These are phyloP conservation scores for Lathyrus sativus DNA, from an alignment of 306 rosid genomes.

Conservation along the genomic window DNA sequence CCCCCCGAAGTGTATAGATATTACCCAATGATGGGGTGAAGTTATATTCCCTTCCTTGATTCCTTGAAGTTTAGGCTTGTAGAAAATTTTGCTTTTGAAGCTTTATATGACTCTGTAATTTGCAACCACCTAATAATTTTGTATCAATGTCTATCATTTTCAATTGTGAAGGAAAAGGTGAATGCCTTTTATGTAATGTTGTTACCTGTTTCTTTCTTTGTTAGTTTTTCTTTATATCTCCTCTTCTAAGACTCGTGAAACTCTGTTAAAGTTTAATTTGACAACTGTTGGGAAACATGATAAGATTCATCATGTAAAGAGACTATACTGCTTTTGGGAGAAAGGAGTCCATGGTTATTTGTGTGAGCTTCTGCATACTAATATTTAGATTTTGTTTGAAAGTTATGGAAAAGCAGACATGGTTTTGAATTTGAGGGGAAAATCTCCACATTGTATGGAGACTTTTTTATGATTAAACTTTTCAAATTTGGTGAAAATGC, in stretches of 20 bases:
- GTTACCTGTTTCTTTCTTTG: not conserved
- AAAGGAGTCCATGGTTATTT: too few species aligned
- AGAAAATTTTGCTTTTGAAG: conserved; percentile 36
- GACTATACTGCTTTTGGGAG: too few species aligned
- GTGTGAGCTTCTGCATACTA: too few species aligned
- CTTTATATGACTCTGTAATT: not conserved
- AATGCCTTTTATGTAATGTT: conserved; percentile 21
- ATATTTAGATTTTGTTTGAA: too few species aligned
- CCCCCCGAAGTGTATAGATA: not conserved
- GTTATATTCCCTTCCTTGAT: conserved; percentile 17
- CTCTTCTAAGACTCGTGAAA: not conserved
- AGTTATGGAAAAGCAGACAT: too few species aligned
- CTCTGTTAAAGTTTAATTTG: conserved; percentile 2
- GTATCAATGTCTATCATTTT: conserved; percentile 22
- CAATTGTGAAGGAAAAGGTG: conserved; percentile 23
- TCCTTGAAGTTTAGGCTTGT: conserved; percentile 22
- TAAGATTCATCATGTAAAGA: not conserved
- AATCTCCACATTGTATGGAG: too few species aligned
- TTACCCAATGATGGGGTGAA: conserved; percentile 30
- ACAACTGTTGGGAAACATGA: conserved; percentile 11
- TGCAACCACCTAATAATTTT: conserved; percentile 26
- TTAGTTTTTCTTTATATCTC: not conserved
- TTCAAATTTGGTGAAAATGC: too few species aligned
- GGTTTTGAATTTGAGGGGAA: too few species aligned
- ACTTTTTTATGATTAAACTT: too few species aligned